These are phyloP conservation scores for Allium fistulosum DNA, from an alignment of 106 monocot species.

Conservation along the genomic window DNA sequence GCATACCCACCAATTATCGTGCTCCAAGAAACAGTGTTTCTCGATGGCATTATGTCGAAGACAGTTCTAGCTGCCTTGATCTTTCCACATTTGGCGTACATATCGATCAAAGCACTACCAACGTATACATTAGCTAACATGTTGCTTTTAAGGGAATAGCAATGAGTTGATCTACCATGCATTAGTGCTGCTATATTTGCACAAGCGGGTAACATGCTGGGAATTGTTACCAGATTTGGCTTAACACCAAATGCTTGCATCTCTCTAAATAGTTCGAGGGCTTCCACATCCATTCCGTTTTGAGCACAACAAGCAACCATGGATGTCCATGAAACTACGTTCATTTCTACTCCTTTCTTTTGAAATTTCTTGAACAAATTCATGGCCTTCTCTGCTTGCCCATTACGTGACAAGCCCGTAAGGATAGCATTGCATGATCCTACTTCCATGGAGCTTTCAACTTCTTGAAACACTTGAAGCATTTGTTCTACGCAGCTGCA, in stretches of 20 bases:
- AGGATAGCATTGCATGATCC: conserved; percentile 68
- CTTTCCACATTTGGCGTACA: conserved; percentile 82
- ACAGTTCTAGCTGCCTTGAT: conserved; percentile 41
- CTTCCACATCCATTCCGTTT: conserved; percentile 65
- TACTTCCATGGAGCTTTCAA: conserved; percentile 18
- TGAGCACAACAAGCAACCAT: conserved; percentile 65
- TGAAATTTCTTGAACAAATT: conserved; percentile 34
- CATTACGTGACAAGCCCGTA: conserved; percentile 57
- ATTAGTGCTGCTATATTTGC: conserved; percentile 59
- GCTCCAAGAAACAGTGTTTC: conserved; percentile 77
- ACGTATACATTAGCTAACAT: conserved; percentile 48
- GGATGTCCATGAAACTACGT: conserved; percentile 87
- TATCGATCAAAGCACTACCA: conserved; percentile 56
- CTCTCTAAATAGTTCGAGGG: conserved; percentile 58
- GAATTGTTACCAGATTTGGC: conserved; percentile 67
- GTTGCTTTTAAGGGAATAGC: conserved; percentile 43
- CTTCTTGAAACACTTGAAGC: conserved; percentile 35
- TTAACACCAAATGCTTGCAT: conserved; percentile 51
- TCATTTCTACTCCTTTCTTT: conserved; percentile 23
- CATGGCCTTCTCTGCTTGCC: conserved; percentile 38
- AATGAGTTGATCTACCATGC: conserved; percentile 64
- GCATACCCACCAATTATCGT: conserved; percentile 72
- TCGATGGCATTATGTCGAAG: conserved; percentile 43
- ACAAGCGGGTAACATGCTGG: conserved; percentile 72
- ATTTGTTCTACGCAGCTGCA: conserved; percentile 39